These are phyloP conservation scores for Termitomyces sp. DNA, from an alignment of 1,284 basidiomycete genomes.

Conservation along the genomic window DNA sequence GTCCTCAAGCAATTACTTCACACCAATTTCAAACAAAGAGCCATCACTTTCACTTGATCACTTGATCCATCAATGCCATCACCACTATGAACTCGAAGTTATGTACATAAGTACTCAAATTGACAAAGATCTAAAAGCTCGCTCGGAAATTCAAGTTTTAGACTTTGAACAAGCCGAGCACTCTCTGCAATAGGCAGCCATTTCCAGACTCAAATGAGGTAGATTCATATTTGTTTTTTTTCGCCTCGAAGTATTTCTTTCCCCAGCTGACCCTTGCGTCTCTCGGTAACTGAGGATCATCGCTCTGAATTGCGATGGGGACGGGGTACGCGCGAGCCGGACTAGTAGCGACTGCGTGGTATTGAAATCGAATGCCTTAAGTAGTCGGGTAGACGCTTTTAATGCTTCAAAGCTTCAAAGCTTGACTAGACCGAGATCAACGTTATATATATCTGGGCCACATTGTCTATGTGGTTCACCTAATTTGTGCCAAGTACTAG, in stretches of 20 bases:
- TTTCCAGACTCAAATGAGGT: background rate
- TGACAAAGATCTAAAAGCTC: too few species aligned
- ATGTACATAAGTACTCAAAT: too few species aligned
- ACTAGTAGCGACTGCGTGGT: background rate
- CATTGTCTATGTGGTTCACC: background rate
- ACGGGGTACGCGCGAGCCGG: background rate
- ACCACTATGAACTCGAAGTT: too few species aligned
- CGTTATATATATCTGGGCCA: background rate
- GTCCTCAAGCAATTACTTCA: background rate
- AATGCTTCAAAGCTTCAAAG: too few species aligned
- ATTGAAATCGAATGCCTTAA: background rate
- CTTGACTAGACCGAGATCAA: too few species aligned
- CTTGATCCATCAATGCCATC: too few species aligned
- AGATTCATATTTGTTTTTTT: background rate
- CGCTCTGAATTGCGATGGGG: background rate
- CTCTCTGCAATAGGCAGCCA: background rate
- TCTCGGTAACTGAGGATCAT: background rate
- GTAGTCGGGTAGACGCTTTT: background rate
- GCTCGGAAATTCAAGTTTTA: too few species aligned
- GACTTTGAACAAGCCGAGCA: background rate
- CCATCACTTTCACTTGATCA: background rate
- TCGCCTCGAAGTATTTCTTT: background rate
- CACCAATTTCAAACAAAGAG: background rate
- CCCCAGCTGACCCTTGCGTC: background rate
- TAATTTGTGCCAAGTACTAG: background rate